Percentiles rank a stretch among this genome's conserved stretches.
phyloP scores from a whole-genome alignment of 2,329 filamentous ascomycete genomes.

The Septoria linicola region DNA sequence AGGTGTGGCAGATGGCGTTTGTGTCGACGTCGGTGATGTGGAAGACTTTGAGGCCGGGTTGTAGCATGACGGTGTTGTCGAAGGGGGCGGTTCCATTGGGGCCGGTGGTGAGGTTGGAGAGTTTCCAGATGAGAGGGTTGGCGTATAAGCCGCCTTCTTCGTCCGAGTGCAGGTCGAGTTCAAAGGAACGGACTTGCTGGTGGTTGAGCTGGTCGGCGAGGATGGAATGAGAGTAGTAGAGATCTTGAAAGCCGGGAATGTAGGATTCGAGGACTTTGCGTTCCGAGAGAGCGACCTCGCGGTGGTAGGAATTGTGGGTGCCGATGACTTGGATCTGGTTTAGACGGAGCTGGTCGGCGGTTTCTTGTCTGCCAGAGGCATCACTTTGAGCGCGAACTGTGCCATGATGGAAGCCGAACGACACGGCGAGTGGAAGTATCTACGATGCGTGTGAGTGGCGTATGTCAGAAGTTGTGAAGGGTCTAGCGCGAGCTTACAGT shows the following conservation, averaged over 20 bases:
- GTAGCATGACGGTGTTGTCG: constrained; percentile 43
- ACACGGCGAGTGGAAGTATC: constrained; percentile 5
- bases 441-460: background rate
- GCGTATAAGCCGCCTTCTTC: constrained; percentile 51
- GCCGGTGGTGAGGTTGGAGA: constrained; percentile 41
- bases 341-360: constrained; percentile 42
- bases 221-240: constrained; percentile 51
- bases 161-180: constrained; percentile 53
- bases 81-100: constrained; percentile 40
- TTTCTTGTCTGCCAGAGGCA: constrained; percentile 8
- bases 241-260: constrained; percentile 41
- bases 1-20: constrained; percentile 48
- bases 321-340: constrained; percentile 55
- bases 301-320: constrained; percentile 55
- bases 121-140: constrained; percentile 45
- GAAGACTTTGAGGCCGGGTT: constrained; percentile 51
- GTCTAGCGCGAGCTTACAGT: constrained; percentile 3
- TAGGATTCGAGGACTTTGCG: constrained; percentile 43
- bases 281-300: constrained; percentile 47
- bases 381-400: constrained; percentile 4
- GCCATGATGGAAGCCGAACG: constrained; percentile 8
- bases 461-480: background rate
- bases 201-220: constrained; percentile 48
- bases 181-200: constrained; percentile 50
- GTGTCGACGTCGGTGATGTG: constrained; percentile 54